Evolutionary conservation across 805 yeast genomes (phyloP).

Genomic region (Myxozyma neotropica): DNA sequence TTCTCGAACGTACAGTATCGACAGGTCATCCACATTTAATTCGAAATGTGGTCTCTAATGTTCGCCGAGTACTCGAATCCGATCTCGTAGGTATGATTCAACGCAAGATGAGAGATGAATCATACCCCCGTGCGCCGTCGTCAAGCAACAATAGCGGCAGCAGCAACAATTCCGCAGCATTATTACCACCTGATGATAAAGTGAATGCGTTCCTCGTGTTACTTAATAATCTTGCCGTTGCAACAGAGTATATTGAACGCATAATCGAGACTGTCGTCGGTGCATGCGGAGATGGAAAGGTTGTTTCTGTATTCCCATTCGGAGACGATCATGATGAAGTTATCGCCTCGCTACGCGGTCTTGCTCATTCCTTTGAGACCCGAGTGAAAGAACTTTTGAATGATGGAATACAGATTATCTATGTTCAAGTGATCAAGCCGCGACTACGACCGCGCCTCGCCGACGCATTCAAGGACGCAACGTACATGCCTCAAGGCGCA

Average conservation of each 20-base stretch:
- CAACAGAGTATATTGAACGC: constrained; percentile 59
- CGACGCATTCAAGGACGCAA: constrained; percentile 47
- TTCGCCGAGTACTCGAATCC: constrained; percentile 61
- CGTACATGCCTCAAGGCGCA: constrained; percentile 41
- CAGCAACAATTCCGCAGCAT: not conserved
- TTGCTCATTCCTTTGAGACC: constrained; percentile 40
- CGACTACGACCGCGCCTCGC: constrained; percentile 45
- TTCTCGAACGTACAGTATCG: constrained; percentile 65
- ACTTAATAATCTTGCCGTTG: constrained; percentile 71
- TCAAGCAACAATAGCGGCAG: not conserved
- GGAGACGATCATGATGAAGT: constrained; percentile 35
- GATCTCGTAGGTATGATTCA: constrained; percentile 63
- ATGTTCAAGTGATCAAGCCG: constrained; percentile 45
- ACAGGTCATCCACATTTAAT: constrained; percentile 67
- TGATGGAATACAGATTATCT: constrained; percentile 50
- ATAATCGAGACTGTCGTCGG: constrained; percentile 48
- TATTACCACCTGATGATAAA: constrained; percentile 30
- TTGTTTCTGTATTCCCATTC: constrained; percentile 36
- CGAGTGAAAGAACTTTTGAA: constrained; percentile 47
- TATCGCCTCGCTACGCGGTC: constrained; percentile 30
- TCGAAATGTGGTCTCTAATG: constrained; percentile 55
- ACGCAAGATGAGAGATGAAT: constrained; percentile 49
- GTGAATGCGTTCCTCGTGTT: constrained; percentile 57
- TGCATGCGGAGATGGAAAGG: constrained; percentile 33
- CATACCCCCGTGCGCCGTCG: constrained; percentile 43